Evolutionary conservation across 345 rosid species (phyloP).

Genomic region (Tarenaya hassleriana): DNA sequence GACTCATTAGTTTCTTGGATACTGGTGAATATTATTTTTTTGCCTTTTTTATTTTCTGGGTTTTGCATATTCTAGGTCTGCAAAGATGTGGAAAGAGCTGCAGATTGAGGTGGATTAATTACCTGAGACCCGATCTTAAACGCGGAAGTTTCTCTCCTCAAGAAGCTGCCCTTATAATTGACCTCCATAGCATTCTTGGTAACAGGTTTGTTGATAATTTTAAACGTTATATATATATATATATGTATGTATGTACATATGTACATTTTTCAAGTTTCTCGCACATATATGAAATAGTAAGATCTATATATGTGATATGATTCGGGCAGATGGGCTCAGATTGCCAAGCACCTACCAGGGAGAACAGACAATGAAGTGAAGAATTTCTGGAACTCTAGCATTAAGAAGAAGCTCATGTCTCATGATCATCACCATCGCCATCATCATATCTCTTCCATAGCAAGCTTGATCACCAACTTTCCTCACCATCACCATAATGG

Average conservation of each 20-base stretch:
- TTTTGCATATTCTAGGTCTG: no score
- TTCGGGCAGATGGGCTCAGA: constrained; percentile 75
- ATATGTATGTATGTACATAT: neutral
- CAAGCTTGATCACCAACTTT: constrained; percentile 28
- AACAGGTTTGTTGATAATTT: constrained; percentile 61
- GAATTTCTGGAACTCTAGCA: constrained; percentile 92
- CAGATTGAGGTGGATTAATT: constrained; percentile 95
- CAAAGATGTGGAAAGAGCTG: constrained; percentile 99
- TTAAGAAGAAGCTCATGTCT: constrained; percentile 74
- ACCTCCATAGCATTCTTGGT: constrained; percentile 90
- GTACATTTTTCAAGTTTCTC: neutral
- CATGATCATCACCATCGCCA: constrained; percentile 32
- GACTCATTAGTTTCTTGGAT: no score
- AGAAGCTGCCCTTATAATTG: constrained; percentile 88
- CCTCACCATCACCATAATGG: constrained; percentile 28
- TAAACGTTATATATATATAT: neutral
- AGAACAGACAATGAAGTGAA: constrained; percentile 94
- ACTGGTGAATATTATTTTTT: neutral
- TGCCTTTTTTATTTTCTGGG: neutral
- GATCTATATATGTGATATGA: neutral
- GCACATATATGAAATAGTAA: no score
- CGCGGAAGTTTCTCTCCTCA: constrained; percentile 96
- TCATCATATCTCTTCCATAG: constrained; percentile 35
- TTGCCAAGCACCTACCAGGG: constrained; percentile 85
- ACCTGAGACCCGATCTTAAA: constrained; percentile 85